Evolutionary conservation across 257 asterid species (phyloP), one percentile per base, ranked within the genome.

Genomic region (Sherardia arvensis): DNA sequence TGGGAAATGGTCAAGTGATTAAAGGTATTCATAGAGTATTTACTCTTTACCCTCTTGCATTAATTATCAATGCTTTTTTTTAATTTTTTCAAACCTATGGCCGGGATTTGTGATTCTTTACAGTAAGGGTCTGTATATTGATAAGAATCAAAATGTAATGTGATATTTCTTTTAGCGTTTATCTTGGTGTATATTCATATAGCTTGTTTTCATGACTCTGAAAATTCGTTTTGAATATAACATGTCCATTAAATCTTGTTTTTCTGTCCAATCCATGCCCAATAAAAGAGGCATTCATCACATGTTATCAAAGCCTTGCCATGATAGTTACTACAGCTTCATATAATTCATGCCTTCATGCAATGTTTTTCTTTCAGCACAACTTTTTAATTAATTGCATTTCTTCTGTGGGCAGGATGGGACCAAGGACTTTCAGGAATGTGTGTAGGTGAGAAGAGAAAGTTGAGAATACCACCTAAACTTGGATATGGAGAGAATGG

Each of bases 401-500:
- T 70, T 51, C 7, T 7, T 27, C 66, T 58, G 33, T 60, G 73
- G n/a, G 73, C 90, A 93, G 99, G 99, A 76, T 93, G 99, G 99
- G 99, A 93, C 80, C 99, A 90, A 79, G 99, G 97, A 53, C 71
- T 93, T 25, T 68, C 90, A 21, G 95, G 97, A 49, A 89, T 89
- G 94, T 93, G 99, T 76, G 76, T 93, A 58, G 97, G 97, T 33
- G 99, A 93, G 85, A 90, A 87, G 79, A 72, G 99, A 38, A 93
- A 90, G 84, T 75, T 90, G 86, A 85, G 84, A 71, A 93, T 93
- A 57, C 99, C 99, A 36, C 75, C 99, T 54, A 90, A 87, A 79
- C 95, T 90, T 32, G 99, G 96, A 73, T 93, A 93, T 59, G 99
- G 99, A 6, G 99, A 90, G 0, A 87, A 81, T 63, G 99, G 99